Percentiles rank a stretch among this genome's conserved stretches.
Conservation (phyloP, 176 grass and related monocot genomes). For the Juncus effusus region DNA sequence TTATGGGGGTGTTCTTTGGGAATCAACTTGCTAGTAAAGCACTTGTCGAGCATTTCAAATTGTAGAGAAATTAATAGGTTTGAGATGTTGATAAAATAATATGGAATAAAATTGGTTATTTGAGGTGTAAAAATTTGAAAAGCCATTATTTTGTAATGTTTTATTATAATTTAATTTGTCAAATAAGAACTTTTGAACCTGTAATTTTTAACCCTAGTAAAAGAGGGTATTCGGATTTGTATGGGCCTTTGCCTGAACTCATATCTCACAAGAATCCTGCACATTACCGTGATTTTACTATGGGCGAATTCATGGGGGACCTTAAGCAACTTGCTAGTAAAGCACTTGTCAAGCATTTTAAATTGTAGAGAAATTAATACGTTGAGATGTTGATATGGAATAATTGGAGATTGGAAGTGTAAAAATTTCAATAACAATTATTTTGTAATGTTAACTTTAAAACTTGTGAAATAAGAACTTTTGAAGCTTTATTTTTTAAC, state of each 20-base stretch:
- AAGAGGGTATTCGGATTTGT: constrained; percentile 39
- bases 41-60: constrained; percentile 56
- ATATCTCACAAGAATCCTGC: constrained; percentile 41
- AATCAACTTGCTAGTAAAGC: constrained; percentile 53
- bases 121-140: too few species aligned
- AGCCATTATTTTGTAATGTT: too few species aligned
- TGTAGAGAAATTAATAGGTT: constrained; percentile 18
- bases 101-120: too few species aligned
- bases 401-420: too few species aligned
- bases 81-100: too few species aligned
- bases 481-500: constrained; percentile 41
- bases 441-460: too few species aligned
- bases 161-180: too few species aligned
- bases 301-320: constrained; percentile 50
- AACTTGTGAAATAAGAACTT: too few species aligned
- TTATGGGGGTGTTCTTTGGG: constrained; percentile 54
- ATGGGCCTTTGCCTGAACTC: constrained; percentile 58
- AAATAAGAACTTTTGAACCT: neutral
- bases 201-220: constrained; percentile 64
- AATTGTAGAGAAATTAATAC: constrained; percentile 26
- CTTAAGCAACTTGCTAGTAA: constrained; percentile 62
- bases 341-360: constrained; percentile 56
- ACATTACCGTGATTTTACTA: constrained; percentile 52
- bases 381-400: too few species aligned
- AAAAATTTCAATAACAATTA: too few species aligned